Conservation (phyloP, 2,329 filamentous ascomycete genomes). For the Cephalotrichum gorgonifer region DNA sequence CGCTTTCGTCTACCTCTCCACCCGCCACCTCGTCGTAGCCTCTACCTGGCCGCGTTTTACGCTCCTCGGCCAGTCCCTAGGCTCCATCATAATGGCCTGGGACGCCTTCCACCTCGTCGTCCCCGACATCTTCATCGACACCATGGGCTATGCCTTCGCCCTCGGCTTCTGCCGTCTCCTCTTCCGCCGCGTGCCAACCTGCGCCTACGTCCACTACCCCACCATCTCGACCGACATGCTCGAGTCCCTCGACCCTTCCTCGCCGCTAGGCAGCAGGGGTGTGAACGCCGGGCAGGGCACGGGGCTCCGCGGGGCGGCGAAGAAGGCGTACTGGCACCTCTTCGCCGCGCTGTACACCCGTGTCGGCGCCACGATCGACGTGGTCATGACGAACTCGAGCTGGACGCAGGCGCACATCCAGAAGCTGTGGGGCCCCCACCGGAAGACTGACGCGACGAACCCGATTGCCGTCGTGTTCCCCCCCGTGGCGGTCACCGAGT, state of each 20-base stretch:
- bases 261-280: conserved; percentile 50
- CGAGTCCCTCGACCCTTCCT: conserved; percentile 59
- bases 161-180: conserved; percentile 73
- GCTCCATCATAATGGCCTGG: conserved; percentile 77
- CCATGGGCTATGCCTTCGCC: conserved; percentile 94
- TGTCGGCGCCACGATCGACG: conserved; percentile 74
- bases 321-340: conserved; percentile 74
- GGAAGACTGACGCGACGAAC: conserved; percentile 30
- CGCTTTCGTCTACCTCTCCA: conserved; percentile 83
- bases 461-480: conserved; percentile 76
- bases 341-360: conserved; percentile 77
- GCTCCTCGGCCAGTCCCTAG: conserved; percentile 84
- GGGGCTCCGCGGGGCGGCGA: conserved; percentile 59
- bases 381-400: conserved; percentile 94
- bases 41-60: conserved; percentile 89
- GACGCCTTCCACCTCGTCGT: conserved; percentile 88
- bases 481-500: conserved; percentile 79
- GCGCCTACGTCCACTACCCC: conserved; percentile 93
- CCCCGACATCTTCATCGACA: conserved; percentile 91
- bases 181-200: conserved; percentile 72
- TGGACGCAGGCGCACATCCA: conserved; percentile 86
- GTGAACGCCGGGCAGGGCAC: conserved; percentile 75
- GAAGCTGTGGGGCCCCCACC: conserved; percentile 62
- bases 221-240: conserved; percentile 99
- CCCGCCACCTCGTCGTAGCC: conserved; percentile 74